A percentile compares a stretch with the other conserved stretches of the same genome.
These are phyloP conservation scores for Rhodotorula graminis DNA, from an alignment of 768 basidiomycete species.

Conservation along the genomic window DNA sequence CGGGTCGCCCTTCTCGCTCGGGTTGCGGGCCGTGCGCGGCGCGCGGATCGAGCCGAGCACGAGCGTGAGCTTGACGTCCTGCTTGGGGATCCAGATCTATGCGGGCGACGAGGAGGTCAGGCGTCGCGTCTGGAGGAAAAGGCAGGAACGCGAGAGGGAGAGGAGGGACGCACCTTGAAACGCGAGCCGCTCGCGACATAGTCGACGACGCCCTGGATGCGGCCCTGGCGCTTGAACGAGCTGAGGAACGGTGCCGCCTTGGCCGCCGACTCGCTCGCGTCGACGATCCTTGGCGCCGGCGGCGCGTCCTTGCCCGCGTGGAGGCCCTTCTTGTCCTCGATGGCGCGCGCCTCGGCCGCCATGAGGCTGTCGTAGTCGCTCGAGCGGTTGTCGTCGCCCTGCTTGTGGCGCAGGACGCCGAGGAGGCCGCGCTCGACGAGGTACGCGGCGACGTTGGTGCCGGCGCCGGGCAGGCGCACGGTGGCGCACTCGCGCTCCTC, in stretches of 20 bases:
- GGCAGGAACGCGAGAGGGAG: slow-evolving; percentile 51
- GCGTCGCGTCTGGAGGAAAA: too few relatives aligned
- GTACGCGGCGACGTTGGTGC: slow-evolving; percentile 79
- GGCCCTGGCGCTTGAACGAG: slow-evolving; percentile 82
- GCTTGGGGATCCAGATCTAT: slow-evolving; percentile 42
- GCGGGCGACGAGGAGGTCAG: not conserved
- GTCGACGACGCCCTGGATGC: slow-evolving; percentile 78
- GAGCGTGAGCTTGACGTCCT: slow-evolving; percentile 81
- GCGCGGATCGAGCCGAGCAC: slow-evolving; percentile 91
- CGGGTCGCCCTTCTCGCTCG: slow-evolving; percentile 81
- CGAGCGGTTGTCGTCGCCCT: slow-evolving; percentile 91
- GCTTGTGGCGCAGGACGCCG: slow-evolving; percentile 80
- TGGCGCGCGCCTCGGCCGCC: slow-evolving; percentile 70
- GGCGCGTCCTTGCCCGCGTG: slow-evolving; percentile 88
- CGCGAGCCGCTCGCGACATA: slow-evolving; percentile 90
- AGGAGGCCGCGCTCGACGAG: slow-evolving; percentile 89
- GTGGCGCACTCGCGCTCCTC: slow-evolving; percentile 91
- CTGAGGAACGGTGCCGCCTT: slow-evolving; percentile 65
- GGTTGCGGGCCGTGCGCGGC: slow-evolving; percentile 71
- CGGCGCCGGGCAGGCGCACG: slow-evolving; percentile 46
- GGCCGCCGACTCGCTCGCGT: slow-evolving; percentile 70
- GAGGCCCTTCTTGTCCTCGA: slow-evolving; percentile 68
- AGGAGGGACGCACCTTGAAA: slow-evolving; percentile 72
- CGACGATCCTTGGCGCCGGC: slow-evolving; percentile 68
- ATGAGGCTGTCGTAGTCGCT: slow-evolving; percentile 90